Evolutionary conservation across 768 basidiomycete genomes (phyloP).

Genomic region (Amanita thiersii): DNA sequence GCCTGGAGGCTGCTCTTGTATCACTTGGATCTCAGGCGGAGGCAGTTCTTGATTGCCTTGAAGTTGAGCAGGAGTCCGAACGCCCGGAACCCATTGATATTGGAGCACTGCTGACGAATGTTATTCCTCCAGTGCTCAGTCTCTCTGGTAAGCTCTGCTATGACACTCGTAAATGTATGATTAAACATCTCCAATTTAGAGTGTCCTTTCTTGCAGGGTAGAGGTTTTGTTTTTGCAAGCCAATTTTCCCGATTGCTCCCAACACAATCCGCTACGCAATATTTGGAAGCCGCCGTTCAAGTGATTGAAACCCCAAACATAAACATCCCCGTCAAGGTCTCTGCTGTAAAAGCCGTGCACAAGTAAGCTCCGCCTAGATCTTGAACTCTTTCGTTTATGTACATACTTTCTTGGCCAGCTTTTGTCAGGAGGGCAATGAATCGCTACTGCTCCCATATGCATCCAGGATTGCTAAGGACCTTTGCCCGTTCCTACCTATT

Average conservation of each 20-base stretch:
- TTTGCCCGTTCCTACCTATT: constrained; percentile 74
- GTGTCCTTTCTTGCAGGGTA: constrained; percentile 87
- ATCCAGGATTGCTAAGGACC: constrained; percentile 65
- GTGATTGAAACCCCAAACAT: constrained; percentile 71
- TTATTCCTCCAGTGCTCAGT: constrained; percentile 70
- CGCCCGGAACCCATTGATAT: constrained; percentile 68
- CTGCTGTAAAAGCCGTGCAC: constrained; percentile 87
- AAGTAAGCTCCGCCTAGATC: constrained; percentile 54
- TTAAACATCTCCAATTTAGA: constrained; percentile 37
- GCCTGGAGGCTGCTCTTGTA: constrained; percentile 79
- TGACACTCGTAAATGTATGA: too few species aligned
- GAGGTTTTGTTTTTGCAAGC: constrained; percentile 92
- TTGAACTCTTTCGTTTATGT: neutral
- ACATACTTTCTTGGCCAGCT: constrained; percentile 32
- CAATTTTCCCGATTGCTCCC: constrained; percentile 76
- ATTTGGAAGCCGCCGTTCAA: constrained; percentile 79
- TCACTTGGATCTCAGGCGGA: constrained; percentile 77
- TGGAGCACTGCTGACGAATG: constrained; percentile 61
- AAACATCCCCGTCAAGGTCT: constrained; percentile 85
- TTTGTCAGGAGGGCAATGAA: constrained; percentile 59
- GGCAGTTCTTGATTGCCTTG: constrained; percentile 64
- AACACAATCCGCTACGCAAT: constrained; percentile 66
- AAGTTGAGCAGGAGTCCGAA: constrained; percentile 65
- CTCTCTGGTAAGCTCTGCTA: constrained; percentile 69
- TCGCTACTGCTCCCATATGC: constrained; percentile 56